Evolutionary conservation across 2,329 filamentous ascomycete genomes (phyloP).

Genomic region (Spiromastix sp.): DNA sequence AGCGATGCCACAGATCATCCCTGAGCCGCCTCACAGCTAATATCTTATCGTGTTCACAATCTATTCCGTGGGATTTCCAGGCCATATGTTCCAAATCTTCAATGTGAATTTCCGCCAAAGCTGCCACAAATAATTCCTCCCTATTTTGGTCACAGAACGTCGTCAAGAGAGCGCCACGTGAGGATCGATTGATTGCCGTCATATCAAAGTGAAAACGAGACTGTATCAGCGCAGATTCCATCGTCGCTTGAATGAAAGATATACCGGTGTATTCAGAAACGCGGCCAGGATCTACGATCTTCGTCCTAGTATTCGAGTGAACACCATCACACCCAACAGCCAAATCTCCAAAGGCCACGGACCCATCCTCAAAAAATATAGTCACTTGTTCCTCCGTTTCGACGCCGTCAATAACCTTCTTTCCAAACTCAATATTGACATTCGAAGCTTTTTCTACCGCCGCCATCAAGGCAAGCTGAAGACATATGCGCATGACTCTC

Average conservation of each 20-base stretch:
- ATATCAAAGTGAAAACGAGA: conserved; percentile 27
- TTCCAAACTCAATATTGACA: conserved; percentile 32
- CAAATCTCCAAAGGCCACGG: conserved; percentile 23
- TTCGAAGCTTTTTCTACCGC: conserved; percentile 26
- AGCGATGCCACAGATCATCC: conserved; percentile 26
- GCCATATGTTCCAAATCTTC: conserved; percentile 16
- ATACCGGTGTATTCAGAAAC: conserved; percentile 32
- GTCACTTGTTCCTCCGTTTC: conserved; percentile 23
- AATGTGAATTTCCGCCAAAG: conserved; percentile 28
- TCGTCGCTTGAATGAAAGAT: conserved; percentile 28
- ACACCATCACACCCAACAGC: conserved; percentile 33
- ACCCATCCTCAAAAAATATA: conserved; percentile 29
- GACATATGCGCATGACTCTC: conserved; percentile 31
- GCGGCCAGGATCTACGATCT: conserved; percentile 25
- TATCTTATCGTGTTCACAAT: conserved; percentile 19
- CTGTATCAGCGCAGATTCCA: conserved; percentile 16
- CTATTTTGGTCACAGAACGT: conserved; percentile 28
- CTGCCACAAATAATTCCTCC: conserved; percentile 30
- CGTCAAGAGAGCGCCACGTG: conserved; percentile 29
- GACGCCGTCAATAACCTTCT: conserved; percentile 27
- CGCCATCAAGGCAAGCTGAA: conserved; percentile 32
- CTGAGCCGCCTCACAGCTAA: conserved; percentile 26
- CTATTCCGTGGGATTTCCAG: conserved; percentile 7
- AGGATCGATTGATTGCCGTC: conserved; percentile 30
- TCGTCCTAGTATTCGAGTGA: conserved; percentile 28